Evolutionary conservation across 2,329 filamentous ascomycete species (phyloP).

Genomic region (Neofusicoccum laricinum): DNA sequence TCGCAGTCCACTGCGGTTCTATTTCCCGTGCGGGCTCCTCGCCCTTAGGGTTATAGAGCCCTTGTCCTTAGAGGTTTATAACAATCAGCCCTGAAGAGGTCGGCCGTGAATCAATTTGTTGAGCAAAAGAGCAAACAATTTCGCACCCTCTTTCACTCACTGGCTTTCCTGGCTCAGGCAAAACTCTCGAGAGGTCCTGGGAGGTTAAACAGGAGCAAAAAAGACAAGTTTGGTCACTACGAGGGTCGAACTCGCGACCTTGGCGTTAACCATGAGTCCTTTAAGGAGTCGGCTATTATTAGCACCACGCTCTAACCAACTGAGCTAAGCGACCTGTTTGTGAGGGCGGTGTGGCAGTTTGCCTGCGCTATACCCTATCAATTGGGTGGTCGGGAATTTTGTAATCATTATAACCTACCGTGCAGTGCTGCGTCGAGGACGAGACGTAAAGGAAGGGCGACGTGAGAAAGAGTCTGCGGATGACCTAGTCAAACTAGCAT

Average conservation of each 20-base stretch:
- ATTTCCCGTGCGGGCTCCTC: too few species aligned
- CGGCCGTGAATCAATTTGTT: too few species aligned
- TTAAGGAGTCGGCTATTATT: not conserved
- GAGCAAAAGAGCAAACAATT: too few species aligned
- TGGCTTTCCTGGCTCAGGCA: not conserved
- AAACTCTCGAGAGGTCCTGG: not conserved
- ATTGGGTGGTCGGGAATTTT: fast-evolving
- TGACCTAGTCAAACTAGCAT: not conserved
- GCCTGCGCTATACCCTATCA: not conserved
- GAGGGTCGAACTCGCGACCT: constrained; percentile 21
- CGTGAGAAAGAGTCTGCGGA: not conserved
- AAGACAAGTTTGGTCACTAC: constrained; percentile 17
- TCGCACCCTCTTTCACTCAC: not conserved
- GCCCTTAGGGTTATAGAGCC: too few species aligned
- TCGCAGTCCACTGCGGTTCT: too few species aligned
- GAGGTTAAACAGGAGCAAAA: not conserved
- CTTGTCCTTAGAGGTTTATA: too few species aligned
- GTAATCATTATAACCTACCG: not conserved
- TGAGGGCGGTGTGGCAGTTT: not conserved
- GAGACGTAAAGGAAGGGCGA: too few species aligned
- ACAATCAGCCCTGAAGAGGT: too few species aligned
- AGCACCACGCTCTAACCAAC: constrained; percentile 22
- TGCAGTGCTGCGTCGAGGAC: not conserved
- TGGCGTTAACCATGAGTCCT: constrained; percentile 10
- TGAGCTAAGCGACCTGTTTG: constrained; percentile 18